Base-by-base conservation (phyloP, 306 rosid species). In the Chamaecrista fasciculata region DNA sequence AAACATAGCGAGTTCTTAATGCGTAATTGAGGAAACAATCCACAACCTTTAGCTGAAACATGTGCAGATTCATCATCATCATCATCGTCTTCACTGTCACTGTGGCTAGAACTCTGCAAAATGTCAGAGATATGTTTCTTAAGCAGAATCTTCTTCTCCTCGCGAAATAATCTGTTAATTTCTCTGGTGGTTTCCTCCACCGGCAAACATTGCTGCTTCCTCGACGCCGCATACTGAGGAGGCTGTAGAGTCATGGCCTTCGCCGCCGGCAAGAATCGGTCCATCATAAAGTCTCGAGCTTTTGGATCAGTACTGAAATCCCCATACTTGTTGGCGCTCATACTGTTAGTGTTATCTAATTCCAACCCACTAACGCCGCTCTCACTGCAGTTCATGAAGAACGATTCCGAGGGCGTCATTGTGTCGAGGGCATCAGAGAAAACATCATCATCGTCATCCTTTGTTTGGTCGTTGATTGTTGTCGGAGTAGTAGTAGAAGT, bases 241-340 rank as follows among this genome's bases (percentile, higher is more conserved):
- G 91, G 76, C 74, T 86, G 87, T 36, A 94, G 31, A 19, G 91
- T 81, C 96, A 94, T 91, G 26, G 99, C 99, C 83, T 83, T 91
- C 34, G 99, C 99, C 11, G 97, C 99, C 12, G 99, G 99, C 66
- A 94, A 80, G 86, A 91, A 94, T 49, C 99, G 89, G 52, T 67
- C 83, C 97, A 94, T 87, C 99, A 94, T 89, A 83, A 90, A 91
- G 59, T 91, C 99, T 52, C 82, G 80, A 67, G 87, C 84, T 76
- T 89, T 87, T 31, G 86, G 82, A 83, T 94, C 99, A 0, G 77
- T 70, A 12, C 80, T 79, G 63, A 86, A 87, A 31, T 83, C 67
- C 62, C 85, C 87, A 5, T 72, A 88, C 21, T 81, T 90, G 48
- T 78, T 81, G 23, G 56, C 48, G 42, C 73, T 79, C 16, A 68